phyloP scores from a whole-genome alignment of 441 rosid genomes.

The Isatis lusitanica region DNA sequence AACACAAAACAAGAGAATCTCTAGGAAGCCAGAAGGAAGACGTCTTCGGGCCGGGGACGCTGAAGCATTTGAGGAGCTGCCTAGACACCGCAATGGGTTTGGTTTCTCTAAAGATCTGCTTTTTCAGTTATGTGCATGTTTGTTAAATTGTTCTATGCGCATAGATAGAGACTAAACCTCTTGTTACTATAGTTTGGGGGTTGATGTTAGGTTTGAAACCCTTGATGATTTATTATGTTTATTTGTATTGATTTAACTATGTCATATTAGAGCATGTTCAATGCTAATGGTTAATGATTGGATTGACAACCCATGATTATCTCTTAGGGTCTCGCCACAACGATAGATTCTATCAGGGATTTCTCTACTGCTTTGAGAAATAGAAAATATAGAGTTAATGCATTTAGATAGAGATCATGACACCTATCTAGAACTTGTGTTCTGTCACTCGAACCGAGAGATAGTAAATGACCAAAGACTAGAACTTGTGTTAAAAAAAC shows the following conservation, averaged over 20 bases:
- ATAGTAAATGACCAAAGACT: too few species aligned
- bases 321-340: not conserved
- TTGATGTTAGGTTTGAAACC: not conserved
- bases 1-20: too few species aligned
- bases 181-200: not conserved
- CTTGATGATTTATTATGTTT: not conserved
- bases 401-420: too few species aligned
- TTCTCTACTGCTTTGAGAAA: too few species aligned
- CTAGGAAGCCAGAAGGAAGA: not conserved
- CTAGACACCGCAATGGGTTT: not conserved
- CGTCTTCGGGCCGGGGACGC: not conserved
- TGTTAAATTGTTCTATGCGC: not conserved
- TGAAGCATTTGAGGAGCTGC: not conserved
- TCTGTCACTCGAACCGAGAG: too few species aligned
- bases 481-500: too few species aligned
- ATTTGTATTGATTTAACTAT: not conserved
- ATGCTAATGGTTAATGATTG: not conserved
- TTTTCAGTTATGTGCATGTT: too few species aligned
- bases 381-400: too few species aligned
- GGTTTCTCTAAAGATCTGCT: not conserved
- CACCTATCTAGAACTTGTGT: too few species aligned
- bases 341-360: too few species aligned
- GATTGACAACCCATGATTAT: too few species aligned
- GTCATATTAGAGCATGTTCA: not conserved
- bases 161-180: not conserved